Conservation (phyloP, 345 rosid species). For the Psidium guajava region DNA sequence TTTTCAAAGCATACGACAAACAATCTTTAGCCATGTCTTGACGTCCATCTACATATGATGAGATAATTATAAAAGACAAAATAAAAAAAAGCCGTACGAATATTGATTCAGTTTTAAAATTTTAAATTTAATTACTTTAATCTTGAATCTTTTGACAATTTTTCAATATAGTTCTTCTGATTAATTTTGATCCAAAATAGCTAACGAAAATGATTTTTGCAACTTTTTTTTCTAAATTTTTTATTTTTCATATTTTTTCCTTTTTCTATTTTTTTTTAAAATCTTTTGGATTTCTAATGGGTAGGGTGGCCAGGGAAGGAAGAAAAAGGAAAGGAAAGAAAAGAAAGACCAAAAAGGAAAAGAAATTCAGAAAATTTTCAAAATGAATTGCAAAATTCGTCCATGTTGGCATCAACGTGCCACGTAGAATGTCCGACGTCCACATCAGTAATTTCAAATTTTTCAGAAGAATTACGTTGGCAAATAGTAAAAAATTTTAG, state of each 20-base stretch:
- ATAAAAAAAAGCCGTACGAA: background rate
- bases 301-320: background rate
- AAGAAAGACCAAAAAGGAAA: background rate
- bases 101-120: background rate
- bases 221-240: background rate
- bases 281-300: background rate
- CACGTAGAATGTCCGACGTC: rapidly evolving
- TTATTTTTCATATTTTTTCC: no score
- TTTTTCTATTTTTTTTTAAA: background rate
- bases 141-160: background rate
- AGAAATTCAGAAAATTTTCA: background rate
- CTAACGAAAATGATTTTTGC: background rate
- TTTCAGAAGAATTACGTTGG: no score
- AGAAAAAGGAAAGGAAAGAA: background rate
- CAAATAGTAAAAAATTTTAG: background rate
- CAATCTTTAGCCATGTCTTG: background rate
- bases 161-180: no score
- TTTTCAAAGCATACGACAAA: background rate
- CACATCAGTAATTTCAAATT: rapidly evolving
- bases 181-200: background rate
- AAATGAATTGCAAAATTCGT: background rate
- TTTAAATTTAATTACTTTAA: background rate
- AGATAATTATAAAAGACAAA: background rate
- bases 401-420: rapidly evolving
- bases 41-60: background rate